phyloP scores from a whole-genome alignment of 441 rosid genomes.

The Croton laevigatus region DNA sequence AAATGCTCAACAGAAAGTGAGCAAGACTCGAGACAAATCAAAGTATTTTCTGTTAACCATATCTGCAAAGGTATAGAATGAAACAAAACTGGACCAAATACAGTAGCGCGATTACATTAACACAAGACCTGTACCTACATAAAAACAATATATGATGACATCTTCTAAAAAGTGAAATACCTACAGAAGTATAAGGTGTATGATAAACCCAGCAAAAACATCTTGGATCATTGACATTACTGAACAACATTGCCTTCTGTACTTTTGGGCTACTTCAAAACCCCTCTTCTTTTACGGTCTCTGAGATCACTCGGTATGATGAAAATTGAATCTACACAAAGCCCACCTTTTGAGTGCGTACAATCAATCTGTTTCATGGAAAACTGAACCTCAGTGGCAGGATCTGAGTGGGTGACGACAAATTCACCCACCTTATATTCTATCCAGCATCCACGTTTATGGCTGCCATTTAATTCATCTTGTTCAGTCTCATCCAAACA shows the following conservation, averaged over 20 bases:
- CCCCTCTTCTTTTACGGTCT: slow-evolving; percentile 41
- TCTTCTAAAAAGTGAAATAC: slow-evolving; percentile 33
- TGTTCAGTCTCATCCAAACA: slow-evolving; percentile 50
- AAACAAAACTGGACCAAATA: slow-evolving; percentile 37
- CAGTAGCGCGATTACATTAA: slow-evolving; percentile 33
- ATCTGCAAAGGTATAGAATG: slow-evolving; percentile 26
- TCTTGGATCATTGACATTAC: slow-evolving; percentile 22
- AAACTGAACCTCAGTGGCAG: slow-evolving; percentile 56
- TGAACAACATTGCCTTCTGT: slow-evolving; percentile 15
- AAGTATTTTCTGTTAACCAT: slow-evolving; percentile 27
- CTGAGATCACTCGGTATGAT: slow-evolving; percentile 65
- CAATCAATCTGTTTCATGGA: slow-evolving; percentile 89
- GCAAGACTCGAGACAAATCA: slow-evolving; percentile 20
- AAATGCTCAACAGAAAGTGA: slow-evolving; percentile 23
- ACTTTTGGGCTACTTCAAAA: slow-evolving; percentile 34
- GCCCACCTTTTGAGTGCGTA: slow-evolving; percentile 85
- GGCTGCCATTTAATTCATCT: slow-evolving; percentile 45
- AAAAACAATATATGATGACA: slow-evolving; percentile 32
- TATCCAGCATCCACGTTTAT: slow-evolving; percentile 82
- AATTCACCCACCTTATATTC: slow-evolving; percentile 79
- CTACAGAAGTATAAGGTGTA: slow-evolving; percentile 40
- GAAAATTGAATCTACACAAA: slow-evolving; percentile 81
- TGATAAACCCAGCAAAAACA: slow-evolving; percentile 27
- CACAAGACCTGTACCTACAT: slow-evolving; percentile 34
- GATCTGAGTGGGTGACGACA: slow-evolving; percentile 48